A percentile compares a stretch with the other conserved stretches of the same genome.
Evolutionary conservation across 176 grass and related monocot species (phyloP).

Genomic region (Juncus effusus): DNA sequence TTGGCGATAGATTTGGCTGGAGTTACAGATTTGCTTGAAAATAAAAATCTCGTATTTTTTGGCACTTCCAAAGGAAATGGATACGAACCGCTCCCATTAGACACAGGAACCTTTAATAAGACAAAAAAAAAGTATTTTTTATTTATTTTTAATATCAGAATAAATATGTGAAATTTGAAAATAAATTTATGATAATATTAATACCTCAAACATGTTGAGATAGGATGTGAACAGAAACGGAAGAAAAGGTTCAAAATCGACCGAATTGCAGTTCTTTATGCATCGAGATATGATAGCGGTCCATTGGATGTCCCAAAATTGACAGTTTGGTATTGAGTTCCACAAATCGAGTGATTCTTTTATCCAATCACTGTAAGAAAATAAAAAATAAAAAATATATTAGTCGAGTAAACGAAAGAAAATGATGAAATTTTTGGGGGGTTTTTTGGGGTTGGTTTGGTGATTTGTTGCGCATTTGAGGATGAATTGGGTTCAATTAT

Average conservation of each 20-base stretch:
- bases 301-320: slow-evolving; percentile 98
- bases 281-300: slow-evolving; percentile 73
- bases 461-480: too few relatives aligned
- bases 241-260: slow-evolving; percentile 83
- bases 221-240: slow-evolving; percentile 63
- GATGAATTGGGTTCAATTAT: too few relatives aligned
- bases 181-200: not conserved
- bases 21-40: slow-evolving; percentile 67
- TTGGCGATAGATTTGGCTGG: slow-evolving; percentile 88
- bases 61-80: slow-evolving; percentile 75
- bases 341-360: slow-evolving; percentile 68
- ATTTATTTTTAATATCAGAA: too few relatives aligned
- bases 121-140: slow-evolving; percentile 11
- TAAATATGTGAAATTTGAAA: too few relatives aligned
- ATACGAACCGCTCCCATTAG: slow-evolving; percentile 67
- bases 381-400: slow-evolving; percentile 27
- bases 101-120: slow-evolving; percentile 72
- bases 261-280: slow-evolving; percentile 61
- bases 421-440: not conserved
- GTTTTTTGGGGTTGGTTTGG: too few relatives aligned
- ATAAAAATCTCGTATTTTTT: slow-evolving; percentile 77
- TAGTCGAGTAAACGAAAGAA: not conserved
- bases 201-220: slow-evolving; percentile 98
- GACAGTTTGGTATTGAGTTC: slow-evolving; percentile 78
- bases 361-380: slow-evolving; percentile 67